Percentiles rank a stretch among this genome's conserved stretches.
These are phyloP conservation scores for Backusella morwellensis DNA, from an alignment of 192 early-diverging fungal genomes.

Conservation along the genomic window DNA sequence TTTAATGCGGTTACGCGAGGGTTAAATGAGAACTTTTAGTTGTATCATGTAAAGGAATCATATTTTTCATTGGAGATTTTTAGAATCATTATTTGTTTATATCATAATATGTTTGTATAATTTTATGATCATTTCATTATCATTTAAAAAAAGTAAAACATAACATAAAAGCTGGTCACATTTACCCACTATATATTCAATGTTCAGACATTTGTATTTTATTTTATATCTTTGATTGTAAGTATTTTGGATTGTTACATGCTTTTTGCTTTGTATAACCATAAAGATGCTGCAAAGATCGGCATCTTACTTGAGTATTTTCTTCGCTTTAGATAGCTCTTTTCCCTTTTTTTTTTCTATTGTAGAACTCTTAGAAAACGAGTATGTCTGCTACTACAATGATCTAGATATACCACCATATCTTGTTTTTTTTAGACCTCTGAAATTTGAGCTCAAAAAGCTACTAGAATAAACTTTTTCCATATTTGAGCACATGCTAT, in stretches of 20 bases:
- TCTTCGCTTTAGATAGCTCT: background rate
- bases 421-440: background rate
- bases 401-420: background rate
- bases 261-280: background rate
- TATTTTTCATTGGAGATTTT: background rate
- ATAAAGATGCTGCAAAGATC: constrained; percentile 1
- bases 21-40: background rate
- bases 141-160: background rate
- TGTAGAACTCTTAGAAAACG: background rate
- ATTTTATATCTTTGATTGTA: background rate
- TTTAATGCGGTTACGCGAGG: constrained; percentile 2
- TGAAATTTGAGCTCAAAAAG: background rate
- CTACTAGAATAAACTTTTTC: background rate
- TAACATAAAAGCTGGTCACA: background rate
- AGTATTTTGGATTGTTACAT: background rate
- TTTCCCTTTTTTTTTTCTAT: background rate
- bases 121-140: background rate
- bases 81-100: background rate
- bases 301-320: background rate
- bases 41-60: background rate
- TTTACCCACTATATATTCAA: background rate
- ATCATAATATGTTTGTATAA: background rate
- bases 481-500: background rate
- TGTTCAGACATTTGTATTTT: background rate
- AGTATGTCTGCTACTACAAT: background rate